Evolutionary conservation across 1,284 basidiomycete species (phyloP), one percentile per base, ranked within the genome.

Genomic region (Microbotryum lychnidis-dioicae): DNA sequence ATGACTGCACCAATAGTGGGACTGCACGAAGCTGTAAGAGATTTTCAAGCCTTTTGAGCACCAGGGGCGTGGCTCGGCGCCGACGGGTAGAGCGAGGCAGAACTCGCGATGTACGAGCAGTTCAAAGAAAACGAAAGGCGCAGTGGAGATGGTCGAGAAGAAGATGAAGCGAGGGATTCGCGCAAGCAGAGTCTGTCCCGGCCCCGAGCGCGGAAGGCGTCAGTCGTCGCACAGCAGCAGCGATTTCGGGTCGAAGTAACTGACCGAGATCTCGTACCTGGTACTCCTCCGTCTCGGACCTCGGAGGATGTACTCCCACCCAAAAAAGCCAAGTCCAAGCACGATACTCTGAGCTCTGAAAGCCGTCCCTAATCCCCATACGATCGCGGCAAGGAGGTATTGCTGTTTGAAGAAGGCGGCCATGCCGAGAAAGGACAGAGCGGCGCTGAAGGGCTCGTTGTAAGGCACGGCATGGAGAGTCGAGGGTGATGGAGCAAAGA

Each of bases 311-410:
- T 49, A 65, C 27, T 81, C 82, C 87, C 88, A 92, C 2, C 84
- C 68, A 45, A 92, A 76, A 73, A 88, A 91, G 0, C 87, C 87
- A 20, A 79, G 75, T 12, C 70, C 68, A 0, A 89, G 80, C 50
- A 94, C 76, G 25, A 90, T 75, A 2, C 90, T 91, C 64, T 93
- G 96, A 0, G 91, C 86, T 37, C 94, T 82, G 63, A 96, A 87
- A 1, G 73, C 65, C 1, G 82, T 81, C 1, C 91, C 87, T 0
- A 81, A 67, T 0, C 83, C 79, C 71, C 96, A 92, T 53, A 73
- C 80, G 0, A 84, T 1, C 0, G 85, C 77, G 0, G 88, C 86
- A 2, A 65, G 25, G 4, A 81, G 14, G 79, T 83, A 86, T 53
- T 77, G 77, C 12, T 73, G 69, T 12, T 73, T 74, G 9, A 54